Evolutionary conservation across 192 early-diverging fungal species (phyloP).

Genomic region (Coemansia erecta): DNA sequence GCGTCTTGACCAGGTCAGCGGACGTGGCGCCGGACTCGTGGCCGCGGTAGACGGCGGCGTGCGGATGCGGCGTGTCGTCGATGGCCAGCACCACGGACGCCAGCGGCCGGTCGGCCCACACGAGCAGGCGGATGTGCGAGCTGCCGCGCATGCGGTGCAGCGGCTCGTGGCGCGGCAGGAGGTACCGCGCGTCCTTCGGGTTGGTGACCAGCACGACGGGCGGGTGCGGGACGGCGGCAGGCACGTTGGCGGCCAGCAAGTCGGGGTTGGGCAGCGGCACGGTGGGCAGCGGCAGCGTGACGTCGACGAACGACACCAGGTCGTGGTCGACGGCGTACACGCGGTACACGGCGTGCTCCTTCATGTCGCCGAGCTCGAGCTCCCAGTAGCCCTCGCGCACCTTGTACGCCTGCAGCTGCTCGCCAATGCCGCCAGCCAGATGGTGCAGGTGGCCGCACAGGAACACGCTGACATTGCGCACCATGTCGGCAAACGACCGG

Average conservation of each 20-base stretch:
- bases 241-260: constrained; percentile 17
- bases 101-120: constrained; percentile 60
- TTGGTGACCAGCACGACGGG: constrained; percentile 84
- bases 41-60: constrained; percentile 52
- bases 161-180: constrained; percentile 72
- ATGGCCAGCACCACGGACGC: constrained; percentile 49
- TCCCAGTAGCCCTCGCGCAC: constrained; percentile 66
- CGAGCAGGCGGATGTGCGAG: constrained; percentile 72
- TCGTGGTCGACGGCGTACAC: constrained; percentile 87
- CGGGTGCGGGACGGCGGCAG: constrained; percentile 50
- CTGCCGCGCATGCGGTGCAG: constrained; percentile 59
- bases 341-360: constrained; percentile 82
- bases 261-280: constrained; percentile 57
- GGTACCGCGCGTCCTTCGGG: constrained; percentile 80
- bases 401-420: constrained; percentile 65
- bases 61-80: constrained; percentile 52
- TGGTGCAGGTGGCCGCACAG: constrained; percentile 88
- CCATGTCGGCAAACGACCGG: constrained; percentile 59
- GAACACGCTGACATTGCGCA: constrained; percentile 66
- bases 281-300: constrained; percentile 58
- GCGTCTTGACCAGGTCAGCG: constrained; percentile 52
- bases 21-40: constrained; percentile 30
- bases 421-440: constrained; percentile 56
- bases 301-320: constrained; percentile 77
- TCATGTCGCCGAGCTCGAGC: constrained; percentile 88